These are phyloP conservation scores for Immersiporthe knoxdaviesiana DNA, from an alignment of 2,329 filamentous ascomycete genomes.

Conservation along the genomic window DNA sequence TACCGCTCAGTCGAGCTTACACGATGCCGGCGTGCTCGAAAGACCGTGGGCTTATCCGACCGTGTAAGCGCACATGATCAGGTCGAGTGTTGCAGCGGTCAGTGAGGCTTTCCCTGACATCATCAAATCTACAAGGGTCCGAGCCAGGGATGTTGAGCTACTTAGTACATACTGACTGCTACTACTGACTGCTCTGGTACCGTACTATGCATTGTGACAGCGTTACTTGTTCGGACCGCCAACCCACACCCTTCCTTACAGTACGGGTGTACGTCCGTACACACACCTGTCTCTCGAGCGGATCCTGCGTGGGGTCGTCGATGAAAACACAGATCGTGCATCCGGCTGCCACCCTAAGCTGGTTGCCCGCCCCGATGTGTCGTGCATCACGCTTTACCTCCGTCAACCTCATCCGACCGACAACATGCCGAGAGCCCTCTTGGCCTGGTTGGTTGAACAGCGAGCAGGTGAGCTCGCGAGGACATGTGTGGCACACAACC, in stretches of 20 bases:
- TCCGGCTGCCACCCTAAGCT: constrained; percentile 16
- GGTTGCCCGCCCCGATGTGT: constrained; percentile 18
- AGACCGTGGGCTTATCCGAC: not conserved
- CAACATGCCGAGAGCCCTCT: too few species aligned
- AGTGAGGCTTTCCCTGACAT: constrained; percentile 6
- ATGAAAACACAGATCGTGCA: constrained; percentile 24
- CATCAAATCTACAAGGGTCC: constrained; percentile 1
- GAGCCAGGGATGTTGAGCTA: not conserved
- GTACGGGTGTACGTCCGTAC: too few species aligned
- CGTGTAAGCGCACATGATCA: constrained; percentile 8
- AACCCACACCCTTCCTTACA: not conserved
- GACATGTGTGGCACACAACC: not conserved
- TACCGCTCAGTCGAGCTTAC: constrained; percentile 11
- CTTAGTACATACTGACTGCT: not conserved
- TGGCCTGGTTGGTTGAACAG: not conserved
- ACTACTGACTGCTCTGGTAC: too few species aligned
- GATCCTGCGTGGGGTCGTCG: constrained; percentile 24
- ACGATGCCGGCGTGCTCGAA: not conserved
- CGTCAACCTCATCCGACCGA: not conserved
- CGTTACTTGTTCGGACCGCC: not conserved
- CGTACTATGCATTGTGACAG: not conserved
- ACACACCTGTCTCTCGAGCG: constrained; percentile 18
- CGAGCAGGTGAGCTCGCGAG: not conserved
- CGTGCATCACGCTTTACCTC: not conserved
- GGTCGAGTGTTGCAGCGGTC: constrained; percentile 9